A percentile compares a stretch with the other conserved stretches of the same genome.
phyloP scores from a whole-genome alignment of 83 land plant species.

The Picea mariana region DNA sequence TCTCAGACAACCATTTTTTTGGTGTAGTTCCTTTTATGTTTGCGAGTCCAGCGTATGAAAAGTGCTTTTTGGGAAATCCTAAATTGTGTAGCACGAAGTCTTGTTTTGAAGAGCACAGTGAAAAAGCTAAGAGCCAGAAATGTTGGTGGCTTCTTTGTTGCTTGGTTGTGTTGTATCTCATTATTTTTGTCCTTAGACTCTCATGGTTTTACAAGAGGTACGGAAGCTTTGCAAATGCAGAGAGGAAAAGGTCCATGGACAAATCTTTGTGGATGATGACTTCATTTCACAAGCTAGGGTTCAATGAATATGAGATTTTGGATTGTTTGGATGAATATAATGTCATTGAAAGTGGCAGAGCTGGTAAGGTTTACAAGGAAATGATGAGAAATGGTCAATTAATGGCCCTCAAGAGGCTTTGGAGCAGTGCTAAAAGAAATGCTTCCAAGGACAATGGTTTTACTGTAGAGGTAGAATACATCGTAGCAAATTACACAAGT shows the following conservation, averaged over 20 bases:
- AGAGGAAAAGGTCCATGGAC: constrained; percentile 38
- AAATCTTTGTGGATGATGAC: no score
- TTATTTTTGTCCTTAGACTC: background rate
- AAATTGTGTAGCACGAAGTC: constrained; percentile 39
- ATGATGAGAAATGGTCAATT: no score
- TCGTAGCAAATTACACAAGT: no score
- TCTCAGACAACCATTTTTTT: constrained; percentile 48
- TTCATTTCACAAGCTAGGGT: constrained; percentile 64
- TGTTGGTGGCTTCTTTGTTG: constrained; percentile 6
- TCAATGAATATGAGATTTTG: constrained; percentile 15
- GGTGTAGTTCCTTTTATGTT: constrained; percentile 46
- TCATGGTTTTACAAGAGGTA: no score
- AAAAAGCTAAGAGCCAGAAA: background rate
- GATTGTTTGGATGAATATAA: no score
- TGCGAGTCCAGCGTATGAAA: constrained; percentile 26
- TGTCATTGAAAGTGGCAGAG: no score
- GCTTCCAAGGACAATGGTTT: background rate
- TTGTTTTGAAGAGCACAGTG: background rate
- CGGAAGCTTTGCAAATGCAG: no score
- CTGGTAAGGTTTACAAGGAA: no score
- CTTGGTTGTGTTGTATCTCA: constrained; percentile 43
- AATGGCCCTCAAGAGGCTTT: background rate
- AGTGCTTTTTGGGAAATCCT: constrained; percentile 4
- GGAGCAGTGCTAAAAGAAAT: no score
- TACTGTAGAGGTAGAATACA: no score